Base-by-base conservation (phyloP, 768 basidiomycete genomes). In the Russula foetens region DNA sequence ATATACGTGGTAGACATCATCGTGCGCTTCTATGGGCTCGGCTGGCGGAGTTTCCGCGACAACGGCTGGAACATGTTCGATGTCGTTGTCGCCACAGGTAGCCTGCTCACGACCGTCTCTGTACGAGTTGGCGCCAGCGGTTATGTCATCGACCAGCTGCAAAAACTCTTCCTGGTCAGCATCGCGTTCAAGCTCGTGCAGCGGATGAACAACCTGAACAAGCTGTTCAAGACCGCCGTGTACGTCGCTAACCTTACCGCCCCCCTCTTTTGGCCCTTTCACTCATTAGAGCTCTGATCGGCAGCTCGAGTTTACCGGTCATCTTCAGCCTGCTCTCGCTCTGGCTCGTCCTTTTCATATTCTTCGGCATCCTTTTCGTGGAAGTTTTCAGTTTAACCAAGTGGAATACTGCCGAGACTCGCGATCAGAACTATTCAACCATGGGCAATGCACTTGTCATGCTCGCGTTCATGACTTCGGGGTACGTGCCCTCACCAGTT, bases 11-110 rank as follows among this genome's bases (percentile, higher is more conserved):
- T 90, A 59, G 95, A 98, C 70, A 84, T 92, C 35, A 59, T 74
- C 26, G 79, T 96, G 26, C 85, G 93, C n/a, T 75, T 87, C 47
- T 84, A 79, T 66, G 96, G 96, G 1, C 80, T 98, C 2, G 94
- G 95, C 1, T 87, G 85, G 84, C 71, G 71, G 17, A 90, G 87
- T 69, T 97, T 91, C 77, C 79, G 80, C n/a, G 83, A 85, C 31
- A 92, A 94, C 66, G 92, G 94, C 7, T 98, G 96, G 95, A 97
- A 96, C 69, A 67, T 93, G 1, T 98, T 95, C 72, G 95, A 98
- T 66, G 73, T 94, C 45, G 67, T 91, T 15, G 85, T 90, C 26
- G 84, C 92, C 19, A 76, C 74, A 3, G 95, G 96, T 7, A 90
- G 88, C 66, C 84, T 95, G 67, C 78, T 85, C 43, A 94, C 94